Base-by-base conservation (phyloP, 2,329 filamentous ascomycete genomes). In the Pestalotiopsis fici region DNA sequence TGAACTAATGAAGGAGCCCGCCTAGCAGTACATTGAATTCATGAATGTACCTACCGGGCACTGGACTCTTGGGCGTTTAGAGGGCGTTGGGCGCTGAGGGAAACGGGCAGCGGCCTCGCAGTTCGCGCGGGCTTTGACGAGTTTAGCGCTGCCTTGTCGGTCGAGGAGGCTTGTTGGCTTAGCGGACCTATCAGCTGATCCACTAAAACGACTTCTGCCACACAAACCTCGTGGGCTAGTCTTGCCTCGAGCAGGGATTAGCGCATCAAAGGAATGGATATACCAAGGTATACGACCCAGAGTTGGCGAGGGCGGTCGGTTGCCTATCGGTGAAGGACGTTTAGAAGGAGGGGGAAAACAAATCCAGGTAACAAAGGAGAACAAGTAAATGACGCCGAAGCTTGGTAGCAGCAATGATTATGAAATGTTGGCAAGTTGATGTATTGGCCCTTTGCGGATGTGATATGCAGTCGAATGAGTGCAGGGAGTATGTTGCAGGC, bases 171-270 rank as follows among this genome's bases (percentile, higher is more conserved):
- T n/a, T 31, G 25, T 60, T 27, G 69, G 67, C 65, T 59, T 67
- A 59, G 59, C 68, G 59, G 68, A 59, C 28, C 72, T 71, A 74
- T 74, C 71, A 74, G 69, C 69, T 71, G 71, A 72, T 69, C 68
- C 69, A 72, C 67, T 69, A 60, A n/a, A n/a, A 66, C 39, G 47
- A 61, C 35, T 25, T 67, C 27, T 43, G 23, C 37, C 55, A 56
- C 21, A 31, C 35, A n/a, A 55, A 25, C 13, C 60, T 31, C 35
- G 18, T 15, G 43, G 35, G 21, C 23, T 23, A 39, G 37, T 27
- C 60, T 47, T 47, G 60, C 31, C 23, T 59, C 23, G 55, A 31
- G 55, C 28, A 27, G n/a, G 55, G 55, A 31, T 59, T 21, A 18
- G 7, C 43, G 43, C 43, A 21, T n/a, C 43, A 50, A 50, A 50